Conservation (phyloP, 2,329 filamentous ascomycete species). For the Pyrenophora tritici-repentis region DNA sequence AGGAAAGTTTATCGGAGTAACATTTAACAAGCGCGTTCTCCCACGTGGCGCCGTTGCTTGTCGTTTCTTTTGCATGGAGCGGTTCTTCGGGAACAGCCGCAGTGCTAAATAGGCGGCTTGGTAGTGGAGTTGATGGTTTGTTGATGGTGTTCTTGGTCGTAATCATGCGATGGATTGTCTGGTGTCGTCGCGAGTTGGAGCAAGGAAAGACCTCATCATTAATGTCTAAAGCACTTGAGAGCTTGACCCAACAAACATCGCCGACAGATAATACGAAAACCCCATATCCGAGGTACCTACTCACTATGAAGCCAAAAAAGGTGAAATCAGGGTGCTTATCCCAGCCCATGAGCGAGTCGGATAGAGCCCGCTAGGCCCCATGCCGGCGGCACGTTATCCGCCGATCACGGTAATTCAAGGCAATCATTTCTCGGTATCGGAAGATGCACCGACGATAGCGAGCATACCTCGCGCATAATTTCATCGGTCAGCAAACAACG, state of each 20-base stretch:
- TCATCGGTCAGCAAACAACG: too few species aligned
- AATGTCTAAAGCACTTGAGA: too few species aligned
- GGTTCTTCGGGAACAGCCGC: background rate
- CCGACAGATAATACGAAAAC: too few species aligned
- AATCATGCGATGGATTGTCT: too few species aligned
- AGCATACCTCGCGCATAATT: background rate
- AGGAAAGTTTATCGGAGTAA: background rate
- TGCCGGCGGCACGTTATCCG: background rate
- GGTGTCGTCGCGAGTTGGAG: too few species aligned
- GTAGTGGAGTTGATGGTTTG: too few species aligned
- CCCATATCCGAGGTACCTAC: too few species aligned
- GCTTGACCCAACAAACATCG: too few species aligned
- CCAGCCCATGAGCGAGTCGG: background rate
- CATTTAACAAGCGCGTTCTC: background rate
- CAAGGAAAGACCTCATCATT: too few species aligned
- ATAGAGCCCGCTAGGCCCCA: background rate
- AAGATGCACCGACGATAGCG: background rate
- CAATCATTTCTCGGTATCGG: background rate
- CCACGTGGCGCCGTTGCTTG: background rate
- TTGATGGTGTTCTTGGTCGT: too few species aligned
- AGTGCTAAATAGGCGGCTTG: background rate
- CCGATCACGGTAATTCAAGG: constrained; percentile 8
- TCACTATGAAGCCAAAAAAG: background rate
- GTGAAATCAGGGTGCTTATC: background rate
- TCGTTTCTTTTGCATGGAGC: background rate